Evolutionary conservation across 208 protist species (phyloP), one percentile per base, ranked within the genome.

Genomic region (Leishmania lainsoni): DNA sequence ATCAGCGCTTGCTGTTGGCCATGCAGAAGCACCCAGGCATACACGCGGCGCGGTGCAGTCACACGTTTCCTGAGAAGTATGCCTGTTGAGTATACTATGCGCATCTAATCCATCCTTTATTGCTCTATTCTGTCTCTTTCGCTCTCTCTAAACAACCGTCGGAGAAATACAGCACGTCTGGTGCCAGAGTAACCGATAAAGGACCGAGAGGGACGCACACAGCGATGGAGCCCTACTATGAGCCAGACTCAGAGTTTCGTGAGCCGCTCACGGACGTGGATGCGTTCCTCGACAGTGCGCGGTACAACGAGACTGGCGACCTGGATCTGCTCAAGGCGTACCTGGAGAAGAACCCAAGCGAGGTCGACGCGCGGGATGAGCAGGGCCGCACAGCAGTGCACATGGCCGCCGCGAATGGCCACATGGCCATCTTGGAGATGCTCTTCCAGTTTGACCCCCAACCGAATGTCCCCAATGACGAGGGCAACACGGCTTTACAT

Each of bases 401-500:
- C 87, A 92, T 96, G 88, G 95, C 95, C 0, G 92, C 95, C 14
- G 93, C 93, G 48, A 96, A 97, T 80, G 93, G 93, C 14, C 95
- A 96, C 84, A 87, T 92, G 84, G 66, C 75, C 5, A 88, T 96
- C 10, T 79, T 98, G 12, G 86, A 95, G 75, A 89, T 93, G 81
- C 89, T 98, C 17, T 87, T 94, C 39, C 75, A 80, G 39, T 95
- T 93, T 76, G 74, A 81, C 59, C 91, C 94, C 14, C 70, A 77
- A 26, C 89, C 90, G 2, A 90, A 98, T 86, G 71, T 92, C 29
- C 77, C 87, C 8, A 98, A 97, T 73, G 75, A 91, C 45, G 90
- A 97, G 78, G 95, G 95, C 39, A 97, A 96, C 78, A 97, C 95
- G 9, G 93, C 95, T 1, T 85, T 98, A 14, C 92, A 96, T 75